These are phyloP conservation scores for Buddleja alternifolia DNA, from an alignment of 257 asterid species.

Conservation along the genomic window DNA sequence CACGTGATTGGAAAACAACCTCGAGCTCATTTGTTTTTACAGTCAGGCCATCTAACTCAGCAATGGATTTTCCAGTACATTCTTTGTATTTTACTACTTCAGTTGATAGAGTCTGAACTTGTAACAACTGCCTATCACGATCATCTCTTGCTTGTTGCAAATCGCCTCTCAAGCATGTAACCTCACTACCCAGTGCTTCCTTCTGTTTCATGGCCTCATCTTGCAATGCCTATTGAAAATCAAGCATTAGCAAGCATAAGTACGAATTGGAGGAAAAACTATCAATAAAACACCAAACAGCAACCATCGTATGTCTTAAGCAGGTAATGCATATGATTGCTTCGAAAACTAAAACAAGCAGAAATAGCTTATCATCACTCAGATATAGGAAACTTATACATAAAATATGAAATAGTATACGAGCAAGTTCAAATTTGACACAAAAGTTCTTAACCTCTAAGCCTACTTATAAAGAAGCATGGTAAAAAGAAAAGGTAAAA, in stretches of 20 bases:
- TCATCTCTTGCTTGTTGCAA: conserved; percentile 84
- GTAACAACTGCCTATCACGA: conserved; percentile 64
- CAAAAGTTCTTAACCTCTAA: neutral
- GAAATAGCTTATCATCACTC: neutral
- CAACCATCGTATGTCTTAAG: neutral
- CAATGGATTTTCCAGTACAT: conserved; percentile 55
- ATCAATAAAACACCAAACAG: neutral
- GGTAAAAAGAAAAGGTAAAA: too few relatives aligned
- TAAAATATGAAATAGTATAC: too few relatives aligned
- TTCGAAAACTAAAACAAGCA: neutral
- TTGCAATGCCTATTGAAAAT: conserved; percentile 56
- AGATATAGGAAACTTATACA: too few relatives aligned
- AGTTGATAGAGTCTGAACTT: conserved; percentile 56
- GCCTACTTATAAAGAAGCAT: neutral
- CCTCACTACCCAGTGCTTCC: conserved; percentile 73
- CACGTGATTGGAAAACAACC: conserved; percentile 40
- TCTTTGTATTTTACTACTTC: conserved; percentile 70
- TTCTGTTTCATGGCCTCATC: conserved; percentile 77
- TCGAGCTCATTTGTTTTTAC: conserved; percentile 63
- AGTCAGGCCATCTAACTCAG: conserved; percentile 54
- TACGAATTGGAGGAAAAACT: neutral
- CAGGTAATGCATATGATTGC: neutral
- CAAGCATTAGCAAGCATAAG: neutral
- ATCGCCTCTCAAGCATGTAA: conserved; percentile 68
- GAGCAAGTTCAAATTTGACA: too few relatives aligned